Base-by-base conservation (phyloP, 140 eudicot species). In the Anethum foeniculum region DNA sequence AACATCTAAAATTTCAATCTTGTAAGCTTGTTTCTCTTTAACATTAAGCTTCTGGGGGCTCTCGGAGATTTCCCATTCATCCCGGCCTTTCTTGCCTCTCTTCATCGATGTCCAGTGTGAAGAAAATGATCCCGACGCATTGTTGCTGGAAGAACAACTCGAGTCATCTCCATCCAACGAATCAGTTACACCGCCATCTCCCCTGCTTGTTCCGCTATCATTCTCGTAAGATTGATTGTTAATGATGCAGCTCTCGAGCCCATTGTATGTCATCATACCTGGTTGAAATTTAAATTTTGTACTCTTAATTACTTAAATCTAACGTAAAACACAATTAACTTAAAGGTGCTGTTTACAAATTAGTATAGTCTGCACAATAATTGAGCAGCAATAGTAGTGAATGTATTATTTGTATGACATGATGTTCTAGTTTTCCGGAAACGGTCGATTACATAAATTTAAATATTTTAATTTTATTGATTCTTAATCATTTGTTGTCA, bases 191-290 rank as follows among this genome's bases (percentile, higher is more conserved):
- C 90, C 84, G 48, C 85, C 95, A 30, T 94, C 88, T 71, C 88
- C 91, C 82, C 88, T 83, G 80, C 92, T 92, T 58, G 90, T 81
- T 15, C 81, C 84, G 80, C 96, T 90, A 48, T 83, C 97, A 77
- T 86, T 85, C 79, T 90, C 96, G 56, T 81, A 89, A 6, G 96
- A 73, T 43, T 81, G 86, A 2, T 89, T 82, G 81, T 82, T 89
- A 38, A 87, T 77, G 69, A 94, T 85, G 88, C 94, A 91, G 80
- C 91, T 95, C 84, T 92, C 97, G 7, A 91, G 97, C 75, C 99
- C 99, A 85, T 92, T 84, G 79, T 95, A 92, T 64, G 97, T 90
- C 89, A 91, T 87, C 71, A 92, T 85, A 79, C 89, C 97, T 95
- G 97, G 72, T 47, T 77, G 39, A 9, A 7, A 38, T 71, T 49